phyloP scores from a whole-genome alignment of 1,284 basidiomycete genomes.

The Ganoderma lucidum region DNA sequence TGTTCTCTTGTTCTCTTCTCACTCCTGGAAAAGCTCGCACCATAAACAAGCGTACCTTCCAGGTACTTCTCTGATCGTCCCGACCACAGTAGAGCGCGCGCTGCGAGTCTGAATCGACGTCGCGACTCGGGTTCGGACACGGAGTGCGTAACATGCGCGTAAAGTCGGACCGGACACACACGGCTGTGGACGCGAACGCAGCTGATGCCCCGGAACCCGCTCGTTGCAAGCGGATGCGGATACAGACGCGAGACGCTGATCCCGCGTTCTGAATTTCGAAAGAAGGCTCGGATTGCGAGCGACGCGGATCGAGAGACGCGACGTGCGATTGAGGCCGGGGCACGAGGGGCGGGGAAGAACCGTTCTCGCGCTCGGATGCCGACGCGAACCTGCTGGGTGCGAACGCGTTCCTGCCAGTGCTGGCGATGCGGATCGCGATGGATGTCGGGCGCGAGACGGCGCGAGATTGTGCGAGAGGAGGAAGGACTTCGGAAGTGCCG shows the following conservation, averaged over 20 bases:
- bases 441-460: background rate
- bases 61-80: background rate
- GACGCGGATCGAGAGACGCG: conserved; percentile 6
- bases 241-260: background rate
- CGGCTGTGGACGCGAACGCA: background rate
- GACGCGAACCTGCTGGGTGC: background rate
- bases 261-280: background rate
- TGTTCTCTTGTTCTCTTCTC: background rate
- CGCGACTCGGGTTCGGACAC: background rate
- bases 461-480: background rate
- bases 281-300: background rate
- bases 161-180: background rate
- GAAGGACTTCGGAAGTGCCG: background rate
- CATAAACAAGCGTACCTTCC: background rate
- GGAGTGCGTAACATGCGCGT: background rate
- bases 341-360: conserved; percentile 5
- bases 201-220: background rate
- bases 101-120: background rate
- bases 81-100: background rate
- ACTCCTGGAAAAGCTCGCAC: background rate
- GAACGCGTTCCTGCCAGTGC: background rate
- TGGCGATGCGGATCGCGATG: conserved; percentile 1
- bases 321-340: conserved; percentile 4
- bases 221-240: background rate
- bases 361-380: conserved; percentile 2